A percentile compares a stretch with the other conserved stretches of the same genome.
Evolutionary conservation across 306 rosid genomes (phyloP).

Genomic region (Canavalia ensiformis): DNA sequence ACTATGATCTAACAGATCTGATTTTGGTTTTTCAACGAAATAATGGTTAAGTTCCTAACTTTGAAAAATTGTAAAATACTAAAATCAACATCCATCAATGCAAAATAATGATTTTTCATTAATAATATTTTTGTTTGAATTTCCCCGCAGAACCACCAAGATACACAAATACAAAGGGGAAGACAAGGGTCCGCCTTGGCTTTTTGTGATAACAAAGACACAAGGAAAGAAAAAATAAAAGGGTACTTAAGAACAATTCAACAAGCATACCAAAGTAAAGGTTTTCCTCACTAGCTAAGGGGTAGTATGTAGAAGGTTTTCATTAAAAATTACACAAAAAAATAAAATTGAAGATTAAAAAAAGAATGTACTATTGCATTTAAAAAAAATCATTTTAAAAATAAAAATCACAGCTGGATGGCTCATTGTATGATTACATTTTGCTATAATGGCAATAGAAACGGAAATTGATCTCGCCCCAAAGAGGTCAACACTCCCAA

Average conservation of each 20-base stretch:
- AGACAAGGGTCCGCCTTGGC: slow-evolving; percentile 50
- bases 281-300: no score
- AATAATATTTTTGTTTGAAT: neutral
- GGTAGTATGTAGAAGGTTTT: no score
- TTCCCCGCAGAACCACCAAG: slow-evolving; percentile 3
- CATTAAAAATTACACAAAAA: no score
- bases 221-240: neutral
- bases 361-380: slow-evolving; percentile 32
- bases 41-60: neutral
- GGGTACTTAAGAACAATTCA: slow-evolving; percentile 14
- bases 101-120: neutral
- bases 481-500: slow-evolving; percentile 65
- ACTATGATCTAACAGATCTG: neutral
- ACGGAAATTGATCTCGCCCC: slow-evolving; percentile 48
- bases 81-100: neutral
- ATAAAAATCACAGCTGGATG: slow-evolving; percentile 54
- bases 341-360: neutral
- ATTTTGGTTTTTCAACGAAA: neutral
- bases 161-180: slow-evolving; percentile 22
- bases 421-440: slow-evolving; percentile 36
- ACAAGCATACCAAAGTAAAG: neutral
- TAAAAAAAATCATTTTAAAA: no score
- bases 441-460: slow-evolving; percentile 40
- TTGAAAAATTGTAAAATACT: neutral
- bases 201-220: slow-evolving; percentile 37